These are phyloP conservation scores for Phytophthora chlamydospora DNA, from an alignment of 352 stramenopile species.

Conservation along the genomic window DNA sequence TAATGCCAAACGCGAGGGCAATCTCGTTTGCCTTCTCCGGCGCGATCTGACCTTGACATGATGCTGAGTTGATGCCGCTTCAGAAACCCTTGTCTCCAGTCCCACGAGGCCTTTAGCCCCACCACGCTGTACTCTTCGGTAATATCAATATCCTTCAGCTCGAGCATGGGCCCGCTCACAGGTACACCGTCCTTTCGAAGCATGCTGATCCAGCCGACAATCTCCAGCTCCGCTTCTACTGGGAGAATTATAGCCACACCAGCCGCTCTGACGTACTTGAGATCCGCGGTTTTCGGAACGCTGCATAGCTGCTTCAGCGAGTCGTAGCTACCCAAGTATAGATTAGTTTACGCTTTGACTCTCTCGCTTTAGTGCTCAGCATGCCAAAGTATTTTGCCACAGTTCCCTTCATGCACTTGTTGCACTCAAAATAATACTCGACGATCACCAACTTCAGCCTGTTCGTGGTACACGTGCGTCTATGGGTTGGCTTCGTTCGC, in stretches of 20 bases:
- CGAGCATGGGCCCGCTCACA: neutral
- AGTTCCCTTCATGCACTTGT: no score
- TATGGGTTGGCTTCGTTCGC: no score
- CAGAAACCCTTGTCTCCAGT: slow-evolving; percentile 1
- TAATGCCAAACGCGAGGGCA: neutral
- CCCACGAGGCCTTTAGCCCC: neutral
- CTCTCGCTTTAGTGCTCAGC: no score
- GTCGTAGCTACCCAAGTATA: no score
- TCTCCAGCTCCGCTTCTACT: neutral
- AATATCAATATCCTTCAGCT: neutral
- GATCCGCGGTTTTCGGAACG: no score
- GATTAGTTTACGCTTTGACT: no score
- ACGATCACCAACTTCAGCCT: no score
- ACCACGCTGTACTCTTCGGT: neutral
- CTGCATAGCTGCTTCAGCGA: no score
- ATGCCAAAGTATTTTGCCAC: no score
- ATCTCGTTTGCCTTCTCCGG: neutral
- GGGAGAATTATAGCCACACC: neutral
- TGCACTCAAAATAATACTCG: no score
- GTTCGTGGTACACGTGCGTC: no score
- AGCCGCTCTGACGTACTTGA: neutral
- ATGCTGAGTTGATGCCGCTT: slow-evolving; percentile 4
- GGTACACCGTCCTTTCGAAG: slow-evolving; percentile 4
- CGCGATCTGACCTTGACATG: neutral
- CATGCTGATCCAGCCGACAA: slow-evolving; percentile 2